Evolutionary conservation across 1,139 yeast species (phyloP), one percentile per base, ranked within the genome.

Genomic region (Magnusiomyces clavatus): DNA sequence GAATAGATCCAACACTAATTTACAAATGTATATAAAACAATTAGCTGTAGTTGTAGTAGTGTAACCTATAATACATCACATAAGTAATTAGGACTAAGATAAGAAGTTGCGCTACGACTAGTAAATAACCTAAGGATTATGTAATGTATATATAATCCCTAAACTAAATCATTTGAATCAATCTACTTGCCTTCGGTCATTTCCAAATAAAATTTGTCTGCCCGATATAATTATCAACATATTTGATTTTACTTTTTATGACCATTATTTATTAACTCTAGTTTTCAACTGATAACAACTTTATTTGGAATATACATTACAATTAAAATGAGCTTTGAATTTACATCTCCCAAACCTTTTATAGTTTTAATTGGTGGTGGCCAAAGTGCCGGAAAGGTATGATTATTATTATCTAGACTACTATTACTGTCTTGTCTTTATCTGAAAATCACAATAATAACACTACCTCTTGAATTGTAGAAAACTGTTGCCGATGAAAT

Each of bases 291-390:
- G n/a, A n/a, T n/a, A n/a, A n/a, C n/a, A n/a, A n/a, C n/a, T n/a
- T n/a, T n/a, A n/a, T n/a, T n/a, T n/a, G n/a, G n/a, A n/a, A n/a
- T n/a, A n/a, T n/a, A n/a, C n/a, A n/a, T n/a, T n/a, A n/a, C n/a
- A n/a, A 13, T 14, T 19, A 29, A 5, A 43, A 43, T 43, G 46
- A n/a, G 13, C 36, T n/a, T 29, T n/a, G 17, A 8, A 24, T 35
- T 14, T 44, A 44, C 16, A 34, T 11, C 40, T 17, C 38, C 39
- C 16, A 44, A 16, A 11, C 56, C 57, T 6, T 69, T 77, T 45
- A 60, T 81, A 6, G 74, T 83, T 1, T 72, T 83, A 17, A 73
- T 85, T 41, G 92, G 83, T 1, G 92, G 94, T 8, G 92, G 92
- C 2, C 88, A 82, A 64, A 82, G 83, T 35, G 75, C 88, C 12